A percentile compares a stretch with the other conserved stretches of the same genome.
Evolutionary conservation across 2,329 filamentous ascomycete species (phyloP).

Genomic region (Ilyonectria destructans): DNA sequence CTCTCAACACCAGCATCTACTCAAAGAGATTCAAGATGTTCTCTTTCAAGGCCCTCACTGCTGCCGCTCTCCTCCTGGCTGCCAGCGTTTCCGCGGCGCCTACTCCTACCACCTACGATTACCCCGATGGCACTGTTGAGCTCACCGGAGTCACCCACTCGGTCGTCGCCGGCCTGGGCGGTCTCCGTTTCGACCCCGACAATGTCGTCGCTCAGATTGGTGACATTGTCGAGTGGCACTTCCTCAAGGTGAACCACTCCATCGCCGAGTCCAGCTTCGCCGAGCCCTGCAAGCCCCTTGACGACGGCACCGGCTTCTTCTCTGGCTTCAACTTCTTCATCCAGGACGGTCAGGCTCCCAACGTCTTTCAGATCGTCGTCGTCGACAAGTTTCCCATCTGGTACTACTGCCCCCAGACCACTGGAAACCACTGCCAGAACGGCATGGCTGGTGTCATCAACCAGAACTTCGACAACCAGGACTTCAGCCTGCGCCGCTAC

Average conservation of each 20-base stretch:
- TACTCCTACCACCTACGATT: slow-evolving; percentile 49
- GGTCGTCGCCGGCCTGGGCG: slow-evolving; percentile 62
- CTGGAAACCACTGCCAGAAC: slow-evolving; percentile 62
- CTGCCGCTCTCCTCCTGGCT: slow-evolving; percentile 50
- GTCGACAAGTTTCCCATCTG: slow-evolving; percentile 61
- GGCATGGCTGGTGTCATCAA: slow-evolving; percentile 69
- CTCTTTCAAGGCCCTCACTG: slow-evolving; percentile 49
- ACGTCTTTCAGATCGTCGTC: slow-evolving; percentile 63
- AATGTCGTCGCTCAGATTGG: slow-evolving; percentile 65
- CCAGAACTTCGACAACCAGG: slow-evolving; percentile 59
- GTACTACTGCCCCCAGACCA: slow-evolving; percentile 63
- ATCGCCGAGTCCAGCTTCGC: slow-evolving; percentile 62
- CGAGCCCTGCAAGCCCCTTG: slow-evolving; percentile 60
- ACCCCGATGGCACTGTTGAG: slow-evolving; percentile 53
- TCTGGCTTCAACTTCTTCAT: slow-evolving; percentile 63
- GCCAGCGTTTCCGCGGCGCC: slow-evolving; percentile 52
- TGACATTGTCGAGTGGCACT: slow-evolving; percentile 70
- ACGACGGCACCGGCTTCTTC: slow-evolving; percentile 60
- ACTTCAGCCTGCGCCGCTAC: slow-evolving; percentile 58
- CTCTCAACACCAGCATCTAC: neutral
- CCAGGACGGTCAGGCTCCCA: slow-evolving; percentile 53
- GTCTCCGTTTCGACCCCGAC: slow-evolving; percentile 67
- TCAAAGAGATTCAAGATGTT: slow-evolving; percentile 51
- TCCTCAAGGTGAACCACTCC: slow-evolving; percentile 67
- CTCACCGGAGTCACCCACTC: slow-evolving; percentile 62